Percentiles rank a stretch among this genome's conserved stretches.
These are phyloP conservation scores for Crucibulum laeve DNA, from an alignment of 768 basidiomycete genomes.

Conservation along the genomic window DNA sequence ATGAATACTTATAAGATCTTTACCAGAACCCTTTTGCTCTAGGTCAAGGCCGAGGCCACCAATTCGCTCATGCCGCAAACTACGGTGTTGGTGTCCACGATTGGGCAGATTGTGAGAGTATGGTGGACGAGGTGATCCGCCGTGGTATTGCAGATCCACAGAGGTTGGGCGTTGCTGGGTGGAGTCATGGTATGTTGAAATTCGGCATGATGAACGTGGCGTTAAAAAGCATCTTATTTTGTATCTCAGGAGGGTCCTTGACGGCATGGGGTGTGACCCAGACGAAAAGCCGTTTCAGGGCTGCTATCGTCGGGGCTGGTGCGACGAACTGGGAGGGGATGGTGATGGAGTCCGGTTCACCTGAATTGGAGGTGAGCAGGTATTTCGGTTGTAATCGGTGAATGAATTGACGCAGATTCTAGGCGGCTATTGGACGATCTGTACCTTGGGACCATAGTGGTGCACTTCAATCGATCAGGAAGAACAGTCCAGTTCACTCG, in stretches of 20 bases:
- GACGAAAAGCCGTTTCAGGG: constrained; percentile 28
- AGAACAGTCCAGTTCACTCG: constrained; percentile 25
- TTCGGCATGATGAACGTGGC: neutral
- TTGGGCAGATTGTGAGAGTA: constrained; percentile 31
- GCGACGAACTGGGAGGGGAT: constrained; percentile 31
- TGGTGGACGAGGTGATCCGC: constrained; percentile 27
- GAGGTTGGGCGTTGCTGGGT: constrained; percentile 26
- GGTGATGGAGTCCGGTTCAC: constrained; percentile 30
- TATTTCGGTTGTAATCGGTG: neutral
- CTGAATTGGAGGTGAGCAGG: constrained; percentile 29
- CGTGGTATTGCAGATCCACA: constrained; percentile 26
- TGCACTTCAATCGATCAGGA: constrained; percentile 11
- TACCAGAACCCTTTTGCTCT: too few species aligned
- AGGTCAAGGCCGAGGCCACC: constrained; percentile 29
- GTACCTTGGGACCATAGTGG: constrained; percentile 23
- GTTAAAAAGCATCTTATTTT: neutral
- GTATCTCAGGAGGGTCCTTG: constrained; percentile 23
- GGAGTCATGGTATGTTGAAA: constrained; percentile 27
- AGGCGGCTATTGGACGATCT: constrained; percentile 26
- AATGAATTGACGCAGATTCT: constrained; percentile 4
- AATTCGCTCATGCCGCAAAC: constrained; percentile 23
- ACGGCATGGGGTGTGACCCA: constrained; percentile 31
- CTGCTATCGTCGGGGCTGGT: constrained; percentile 29
- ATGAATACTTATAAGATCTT: neutral
- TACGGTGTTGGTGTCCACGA: constrained; percentile 24